A percentile compares a stretch with the other conserved stretches of the same genome.
phyloP scores from a whole-genome alignment of 2,329 filamentous ascomycete genomes.

The Pseudogymnoascus sp. region DNA sequence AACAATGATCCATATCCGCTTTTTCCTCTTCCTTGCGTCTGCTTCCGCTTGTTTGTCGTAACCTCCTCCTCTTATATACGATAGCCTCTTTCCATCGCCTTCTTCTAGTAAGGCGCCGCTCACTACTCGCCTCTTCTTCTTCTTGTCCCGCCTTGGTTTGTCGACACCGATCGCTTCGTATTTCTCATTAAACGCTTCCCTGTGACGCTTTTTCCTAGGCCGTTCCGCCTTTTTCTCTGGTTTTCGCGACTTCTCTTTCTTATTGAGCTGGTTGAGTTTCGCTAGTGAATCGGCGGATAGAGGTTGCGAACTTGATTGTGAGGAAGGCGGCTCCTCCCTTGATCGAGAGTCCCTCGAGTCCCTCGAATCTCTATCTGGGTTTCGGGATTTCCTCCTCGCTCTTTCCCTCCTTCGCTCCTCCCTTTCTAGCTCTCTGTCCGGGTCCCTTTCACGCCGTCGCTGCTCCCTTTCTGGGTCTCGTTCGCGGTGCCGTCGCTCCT shows the following conservation, averaged over 20 bases:
- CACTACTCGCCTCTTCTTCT: conserved; percentile 55
- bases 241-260: conserved; percentile 14
- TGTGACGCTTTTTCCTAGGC: conserved; percentile 19
- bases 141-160: conserved; percentile 22
- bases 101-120: conserved; percentile 67
- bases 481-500: conserved; percentile 7
- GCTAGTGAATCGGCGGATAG: conserved; percentile 28
- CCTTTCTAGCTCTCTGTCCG: neutral
- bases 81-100: conserved; percentile 48
- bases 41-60: conserved; percentile 35
- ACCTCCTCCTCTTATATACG: conserved; percentile 43
- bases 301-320: conserved; percentile 23
- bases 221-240: conserved; percentile 1
- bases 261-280: conserved; percentile 26
- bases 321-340: conserved; percentile 14
- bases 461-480: conserved; percentile 2
- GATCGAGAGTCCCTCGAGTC: neutral
- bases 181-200: conserved; percentile 22
- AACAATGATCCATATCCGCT: conserved; percentile 57
- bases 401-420: conserved; percentile 5
- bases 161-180: conserved; percentile 19
- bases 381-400: neutral
- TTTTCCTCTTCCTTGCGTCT: conserved; percentile 48
- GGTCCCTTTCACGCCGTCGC: neutral
- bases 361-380: neutral